Percentiles rank a stretch among this genome's conserved stretches.
Conservation (phyloP, 2,329 filamentous ascomycete genomes). For the Huntiella savannae region DNA sequence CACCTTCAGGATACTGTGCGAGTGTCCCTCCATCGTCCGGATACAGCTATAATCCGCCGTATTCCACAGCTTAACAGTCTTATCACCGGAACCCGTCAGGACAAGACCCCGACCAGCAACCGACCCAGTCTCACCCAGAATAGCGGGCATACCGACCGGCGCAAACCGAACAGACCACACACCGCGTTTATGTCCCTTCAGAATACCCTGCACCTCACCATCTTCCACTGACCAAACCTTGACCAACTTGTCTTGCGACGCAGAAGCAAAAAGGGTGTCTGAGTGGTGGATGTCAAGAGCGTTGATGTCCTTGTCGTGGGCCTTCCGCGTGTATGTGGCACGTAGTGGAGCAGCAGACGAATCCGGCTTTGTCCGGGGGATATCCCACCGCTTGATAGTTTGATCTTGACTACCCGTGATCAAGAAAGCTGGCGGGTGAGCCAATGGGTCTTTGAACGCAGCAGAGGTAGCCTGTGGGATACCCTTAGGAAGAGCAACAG, state of each 20-base stretch:
- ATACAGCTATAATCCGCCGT: slow-evolving; percentile 82
- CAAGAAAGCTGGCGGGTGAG: slow-evolving; percentile 64
- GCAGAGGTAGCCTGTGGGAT: slow-evolving; percentile 48
- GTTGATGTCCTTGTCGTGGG: slow-evolving; percentile 98
- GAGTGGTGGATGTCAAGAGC: slow-evolving; percentile 64
- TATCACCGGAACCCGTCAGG: slow-evolving; percentile 84
- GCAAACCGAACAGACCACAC: slow-evolving; percentile 93
- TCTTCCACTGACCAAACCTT: slow-evolving; percentile 91
- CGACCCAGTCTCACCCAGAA: slow-evolving; percentile 52
- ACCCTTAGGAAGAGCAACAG: slow-evolving; percentile 61
- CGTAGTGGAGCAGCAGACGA: slow-evolving; percentile 28
- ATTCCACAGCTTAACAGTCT: slow-evolving; percentile 91
- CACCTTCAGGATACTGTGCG: slow-evolving; percentile 86
- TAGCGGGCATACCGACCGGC: slow-evolving; percentile 53
- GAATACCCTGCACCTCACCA: slow-evolving; percentile 76
- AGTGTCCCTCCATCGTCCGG: slow-evolving; percentile 87
- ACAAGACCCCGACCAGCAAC: slow-evolving; percentile 65
- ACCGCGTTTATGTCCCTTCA: slow-evolving; percentile 81
- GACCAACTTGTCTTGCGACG: slow-evolving; percentile 88
- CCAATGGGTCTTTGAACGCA: slow-evolving; percentile 53
- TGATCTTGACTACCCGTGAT: slow-evolving; percentile 89
- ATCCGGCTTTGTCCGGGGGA: slow-evolving; percentile 35
- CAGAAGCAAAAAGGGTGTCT: slow-evolving; percentile 74
- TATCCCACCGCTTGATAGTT: slow-evolving; percentile 88
- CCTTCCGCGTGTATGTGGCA: slow-evolving; percentile 75